Evolutionary conservation across 108 stramenopile genomes (phyloP), one percentile per base, ranked within the genome.

Genomic region (Cyclotella cryptica): DNA sequence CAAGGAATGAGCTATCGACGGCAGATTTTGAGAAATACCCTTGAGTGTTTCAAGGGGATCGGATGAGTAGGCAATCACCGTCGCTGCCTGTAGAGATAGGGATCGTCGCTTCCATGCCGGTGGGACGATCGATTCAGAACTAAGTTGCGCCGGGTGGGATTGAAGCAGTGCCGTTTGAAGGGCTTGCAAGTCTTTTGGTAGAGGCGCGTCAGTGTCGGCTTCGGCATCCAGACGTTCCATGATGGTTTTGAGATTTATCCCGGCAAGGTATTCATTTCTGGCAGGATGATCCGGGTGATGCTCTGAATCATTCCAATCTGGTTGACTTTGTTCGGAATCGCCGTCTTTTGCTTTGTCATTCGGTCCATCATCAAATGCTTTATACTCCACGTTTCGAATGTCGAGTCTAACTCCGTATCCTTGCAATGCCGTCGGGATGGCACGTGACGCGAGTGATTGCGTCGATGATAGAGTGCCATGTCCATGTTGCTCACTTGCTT

Each of bases 361-460:
- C 28, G 69, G 49, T 13, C 71, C 70, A 66, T 91, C 93, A 72
- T 93, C 90, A 75, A 91, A 93, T 28, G 84, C 89, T 71, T 89
- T 89, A 80, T 93, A 96, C 74, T 96, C 95, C 14, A 96, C 91
- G 76, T 93, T 96, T 5, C 92, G 90, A 83, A 96, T 93, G 71
- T 96, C 95, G 18, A 96, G 75, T n/a, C 95, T 68, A 44, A 93
- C 95, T 41, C 95, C 95, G 67, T 93, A 96, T 41, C 95, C 95
- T 57, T 92, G 91, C 75, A 95, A 67, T 0, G 74, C 72, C 22
- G 92, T 92, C 15, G 77, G 73, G 24, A 64, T 69, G 26, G 77
- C 69, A 24, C 57, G 59, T 41, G 28, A 69, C 59, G 43, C 12
- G 29, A 29, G 6, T 30, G 62, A 29, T 35, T 35, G 35, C 6